Evolutionary conservation across 352 stramenopile species (phyloP), one percentile per base, ranked within the genome.

Genomic region (Phytopythium sindhum): DNA sequence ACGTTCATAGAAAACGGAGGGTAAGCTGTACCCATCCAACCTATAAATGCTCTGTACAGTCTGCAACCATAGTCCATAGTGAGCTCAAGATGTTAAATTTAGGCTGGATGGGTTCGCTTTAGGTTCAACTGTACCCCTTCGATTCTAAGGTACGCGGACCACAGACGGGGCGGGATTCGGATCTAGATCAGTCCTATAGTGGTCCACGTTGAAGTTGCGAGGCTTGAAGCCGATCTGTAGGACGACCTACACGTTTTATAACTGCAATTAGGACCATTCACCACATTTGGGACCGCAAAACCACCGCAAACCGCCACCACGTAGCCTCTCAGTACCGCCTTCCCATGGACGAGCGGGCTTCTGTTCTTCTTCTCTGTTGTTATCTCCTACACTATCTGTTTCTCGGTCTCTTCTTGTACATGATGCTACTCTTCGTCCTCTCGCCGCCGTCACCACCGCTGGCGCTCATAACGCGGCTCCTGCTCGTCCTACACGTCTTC

Each of bases 401-500:
- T 56, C 31, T n/a, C 44, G 17, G 17, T 9, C 2, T 56, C 50
- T 56, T 56, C 50, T 2, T 56, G 24, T 56, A 23, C 50, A 56
- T 35, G 23, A 6, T 44, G 37, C 37, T 44, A 44, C 41, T 23
- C 50, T 14, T 24, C 50, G 0, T 56, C 28, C 1, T 39, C 26
- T 3, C 31, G n/a, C n/a, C n/a, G n/a, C n/a, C 26, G 50, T 56
- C 50, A 26, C 50, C 50, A 26, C 6, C 50, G 28, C 50, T 14
- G 31, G 28, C 50, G 50, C 50, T 56, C 50, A 56, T 56, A 56
- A n/a, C 28, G 7, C 8, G n/a, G 24, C n/a, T 54, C 15, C 47
- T 24, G 10, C 47, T 24, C 24, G 4, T 29, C n/a, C 47, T 54
- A 35, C 47, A 26, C 19, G 24, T n/a, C 24, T 56, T 26, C 12